These are phyloP conservation scores for Aurantiochytrium sp. DNA, from an alignment of 108 stramenopile genomes.

Conservation along the genomic window DNA sequence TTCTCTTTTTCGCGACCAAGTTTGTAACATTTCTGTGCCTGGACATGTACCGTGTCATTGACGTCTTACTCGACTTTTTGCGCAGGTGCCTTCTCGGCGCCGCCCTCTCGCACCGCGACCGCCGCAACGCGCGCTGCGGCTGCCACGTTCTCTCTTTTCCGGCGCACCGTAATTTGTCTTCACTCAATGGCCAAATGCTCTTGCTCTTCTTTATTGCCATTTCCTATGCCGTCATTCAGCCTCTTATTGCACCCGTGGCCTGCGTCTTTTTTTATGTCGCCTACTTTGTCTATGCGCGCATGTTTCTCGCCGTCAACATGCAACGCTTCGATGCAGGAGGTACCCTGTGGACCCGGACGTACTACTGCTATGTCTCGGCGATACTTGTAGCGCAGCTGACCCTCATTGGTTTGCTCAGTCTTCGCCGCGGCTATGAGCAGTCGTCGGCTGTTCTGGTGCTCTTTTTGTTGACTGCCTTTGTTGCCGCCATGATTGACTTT, in stretches of 20 bases:
- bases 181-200: constrained; percentile 4
- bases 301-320: background rate
- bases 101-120: background rate
- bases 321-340: background rate
- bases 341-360: background rate
- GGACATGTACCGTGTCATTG: background rate
- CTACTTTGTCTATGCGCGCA: background rate
- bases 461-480: background rate
- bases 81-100: background rate
- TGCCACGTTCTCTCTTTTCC: background rate
- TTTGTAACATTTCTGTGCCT: background rate
- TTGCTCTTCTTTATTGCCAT: background rate
- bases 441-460: background rate
- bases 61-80: background rate
- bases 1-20: background rate
- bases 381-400: background rate
- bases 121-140: background rate
- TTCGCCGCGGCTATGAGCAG: background rate
- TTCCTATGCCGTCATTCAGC: background rate
- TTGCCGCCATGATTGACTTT: background rate
- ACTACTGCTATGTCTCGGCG: background rate
- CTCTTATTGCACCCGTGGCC: background rate
- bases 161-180: background rate
- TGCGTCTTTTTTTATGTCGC: background rate
- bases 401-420: background rate